Percentiles rank a stretch among this genome's conserved stretches.
These are phyloP conservation scores for Lodderomyces jiufengensis DNA, from an alignment of 1,139 yeast genomes.

Conservation along the genomic window DNA sequence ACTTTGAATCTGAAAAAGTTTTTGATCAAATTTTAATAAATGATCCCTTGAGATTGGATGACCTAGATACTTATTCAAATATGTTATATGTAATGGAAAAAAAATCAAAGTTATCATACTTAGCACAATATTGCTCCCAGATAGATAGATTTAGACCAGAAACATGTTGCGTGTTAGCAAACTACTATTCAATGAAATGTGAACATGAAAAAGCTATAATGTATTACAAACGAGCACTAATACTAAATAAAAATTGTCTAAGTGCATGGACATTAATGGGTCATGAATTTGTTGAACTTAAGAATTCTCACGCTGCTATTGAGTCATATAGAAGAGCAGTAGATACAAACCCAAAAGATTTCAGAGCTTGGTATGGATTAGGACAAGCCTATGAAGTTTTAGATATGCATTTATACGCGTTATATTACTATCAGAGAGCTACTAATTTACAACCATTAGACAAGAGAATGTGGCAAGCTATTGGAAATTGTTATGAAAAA, in stretches of 20 bases:
- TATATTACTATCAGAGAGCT: conserved; percentile 90
- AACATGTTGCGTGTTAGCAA: conserved; percentile 91
- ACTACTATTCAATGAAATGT: conserved; percentile 85
- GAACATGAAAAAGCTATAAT: conserved; percentile 94
- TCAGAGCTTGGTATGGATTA: conserved; percentile 96
- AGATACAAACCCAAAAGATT: conserved; percentile 83
- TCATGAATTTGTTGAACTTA: conserved; percentile 94
- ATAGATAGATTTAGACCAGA: conserved; percentile 91
- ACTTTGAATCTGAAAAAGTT: conserved; percentile 69
- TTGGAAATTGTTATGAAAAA: conserved; percentile 86
- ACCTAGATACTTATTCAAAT: conserved; percentile 87
- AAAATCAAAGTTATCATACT: conserved; percentile 72
- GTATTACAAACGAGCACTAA: conserved; percentile 87
- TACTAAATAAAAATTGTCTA: conserved; percentile 73
- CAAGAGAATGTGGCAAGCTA: conserved; percentile 94
- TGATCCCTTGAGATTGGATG: conserved; percentile 91
- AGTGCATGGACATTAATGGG: conserved; percentile 99
- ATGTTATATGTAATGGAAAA: conserved; percentile 93
- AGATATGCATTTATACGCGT: conserved; percentile 90
- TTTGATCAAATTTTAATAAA: conserved; percentile 69
- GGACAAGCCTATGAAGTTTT: conserved; percentile 98
- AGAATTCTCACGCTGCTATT: conserved; percentile 96
- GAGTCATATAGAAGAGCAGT: conserved; percentile 94
- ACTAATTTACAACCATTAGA: conserved; percentile 86
- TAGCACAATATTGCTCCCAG: conserved; percentile 81